Base-by-base conservation (phyloP, 2,329 filamentous ascomycete species). In the Penicillium sp. region DNA sequence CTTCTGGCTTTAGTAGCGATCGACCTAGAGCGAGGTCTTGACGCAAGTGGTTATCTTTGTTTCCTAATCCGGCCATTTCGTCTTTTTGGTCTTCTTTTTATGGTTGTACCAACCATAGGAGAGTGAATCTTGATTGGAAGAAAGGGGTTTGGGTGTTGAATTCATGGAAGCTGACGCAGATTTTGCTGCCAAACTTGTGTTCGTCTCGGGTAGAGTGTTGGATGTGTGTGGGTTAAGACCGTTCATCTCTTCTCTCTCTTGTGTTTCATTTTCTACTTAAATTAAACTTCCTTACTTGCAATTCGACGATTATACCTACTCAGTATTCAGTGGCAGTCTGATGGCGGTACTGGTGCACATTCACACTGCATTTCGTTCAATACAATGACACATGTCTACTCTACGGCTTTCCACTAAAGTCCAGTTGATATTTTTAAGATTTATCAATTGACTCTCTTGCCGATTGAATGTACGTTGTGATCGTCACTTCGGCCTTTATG, bases 401-500 rank as follows among this genome's bases (percentile, higher is more conserved):
- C 1, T 31, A 37, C 40, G 21, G n/a, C 12, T 7, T 37, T 29
- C 21, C 1, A 31, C n/a, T n/a, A 10, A 8, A 25, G 40, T 50
- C 19, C 21, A 0, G 15, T 43, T 33, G 19, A 12, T 21, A 50
- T 42, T 15, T n/a, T 38, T 19, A 12, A 21, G 33, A 5, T n/a
- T 37, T 4, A 9, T 27, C 29, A 5, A 43, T 49, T 17, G n/a
- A 9, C 12, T 15, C 21, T 9, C n/a, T 9, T 50, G 12, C 17
- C 45, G 48, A 59, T 35, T 19, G 45, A 52, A 73, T 70, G 67
- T 51, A 67, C 21, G 61, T 67, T 23, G 43, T 69, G 54, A 31
- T 52, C 2, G 35, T 70, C 40, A 57, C 59, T 25, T 64, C 64
- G 13, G 54, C 54, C 7, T 70, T 71, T 21, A 59, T 65, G 9